phyloP scores from a whole-genome alignment of 768 basidiomycete species.

The Peribolospora baueri region DNA sequence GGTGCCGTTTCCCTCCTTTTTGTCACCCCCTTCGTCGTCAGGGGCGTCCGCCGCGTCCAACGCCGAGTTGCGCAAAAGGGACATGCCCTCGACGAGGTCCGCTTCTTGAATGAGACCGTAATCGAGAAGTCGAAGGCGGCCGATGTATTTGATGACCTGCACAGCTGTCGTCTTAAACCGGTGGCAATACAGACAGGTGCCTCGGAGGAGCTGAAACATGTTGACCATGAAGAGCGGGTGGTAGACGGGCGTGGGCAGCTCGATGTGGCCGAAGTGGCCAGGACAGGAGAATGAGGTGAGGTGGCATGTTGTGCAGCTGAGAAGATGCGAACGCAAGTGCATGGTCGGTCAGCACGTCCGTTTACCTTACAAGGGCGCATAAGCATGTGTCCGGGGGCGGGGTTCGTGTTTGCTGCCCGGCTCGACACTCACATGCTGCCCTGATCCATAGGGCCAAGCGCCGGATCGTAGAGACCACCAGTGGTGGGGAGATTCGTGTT shows the following conservation, averaged over 20 bases:
- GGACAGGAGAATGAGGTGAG: slow-evolving; percentile 86
- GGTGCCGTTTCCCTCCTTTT: slow-evolving; percentile 24
- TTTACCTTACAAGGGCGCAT: neutral
- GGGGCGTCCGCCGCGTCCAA: slow-evolving; percentile 10
- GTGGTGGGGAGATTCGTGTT: slow-evolving; percentile 75
- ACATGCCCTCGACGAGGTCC: slow-evolving; percentile 44
- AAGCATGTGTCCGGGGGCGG: too few species aligned
- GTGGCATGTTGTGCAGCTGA: slow-evolving; percentile 76
- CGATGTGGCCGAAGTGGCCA: slow-evolving; percentile 94
- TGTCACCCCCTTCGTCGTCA: slow-evolving; percentile 20
- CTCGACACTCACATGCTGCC: slow-evolving; percentile 55
- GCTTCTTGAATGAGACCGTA: slow-evolving; percentile 68
- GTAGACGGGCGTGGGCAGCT: slow-evolving; percentile 79
- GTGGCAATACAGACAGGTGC: slow-evolving; percentile 83
- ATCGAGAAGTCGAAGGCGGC: slow-evolving; percentile 67
- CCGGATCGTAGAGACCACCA: slow-evolving; percentile 84
- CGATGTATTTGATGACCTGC: slow-evolving; percentile 58
- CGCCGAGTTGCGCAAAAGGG: slow-evolving; percentile 19
- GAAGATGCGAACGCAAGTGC: neutral
- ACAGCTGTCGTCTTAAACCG: slow-evolving; percentile 26
- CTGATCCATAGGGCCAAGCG: slow-evolving; percentile 66
- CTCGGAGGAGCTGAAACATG: slow-evolving; percentile 63
- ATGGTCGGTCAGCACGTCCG: neutral
- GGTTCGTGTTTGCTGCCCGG: too few species aligned
- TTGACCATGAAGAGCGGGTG: slow-evolving; percentile 90